phyloP scores from a whole-genome alignment of 2,329 filamentous ascomycete species.

The Phaeomoniella chlamydospora region DNA sequence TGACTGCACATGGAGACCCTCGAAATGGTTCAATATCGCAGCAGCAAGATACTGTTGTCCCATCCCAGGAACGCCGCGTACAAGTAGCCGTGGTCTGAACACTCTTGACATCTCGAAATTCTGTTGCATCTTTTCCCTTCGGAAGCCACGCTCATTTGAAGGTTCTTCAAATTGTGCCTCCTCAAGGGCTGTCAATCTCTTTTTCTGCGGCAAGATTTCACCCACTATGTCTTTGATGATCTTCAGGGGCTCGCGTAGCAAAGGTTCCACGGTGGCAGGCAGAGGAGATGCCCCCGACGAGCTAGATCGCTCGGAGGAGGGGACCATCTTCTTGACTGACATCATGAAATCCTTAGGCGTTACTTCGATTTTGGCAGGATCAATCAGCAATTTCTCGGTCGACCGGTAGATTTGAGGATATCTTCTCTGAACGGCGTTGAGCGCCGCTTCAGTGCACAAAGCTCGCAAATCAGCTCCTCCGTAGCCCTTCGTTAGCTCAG shows the following conservation, averaged over 20 bases:
- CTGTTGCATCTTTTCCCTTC: slow-evolving; percentile 59
- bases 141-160: slow-evolving; percentile 70
- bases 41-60: slow-evolving; percentile 80
- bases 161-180: slow-evolving; percentile 86
- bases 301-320: slow-evolving; percentile 82
- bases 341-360: slow-evolving; percentile 94
- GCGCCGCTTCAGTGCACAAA: slow-evolving; percentile 84
- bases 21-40: slow-evolving; percentile 77
- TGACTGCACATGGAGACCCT: slow-evolving; percentile 85
- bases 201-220: slow-evolving; percentile 66
- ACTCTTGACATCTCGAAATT: slow-evolving; percentile 80
- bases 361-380: slow-evolving; percentile 70
- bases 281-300: slow-evolving; percentile 72
- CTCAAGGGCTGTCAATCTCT: slow-evolving; percentile 76
- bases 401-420: slow-evolving; percentile 95
- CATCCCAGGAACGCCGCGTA: slow-evolving; percentile 76
- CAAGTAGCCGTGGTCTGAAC: slow-evolving; percentile 75
- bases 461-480: slow-evolving; percentile 90
- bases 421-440: slow-evolving; percentile 89
- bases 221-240: slow-evolving; percentile 58
- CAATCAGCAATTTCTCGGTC: slow-evolving; percentile 76
- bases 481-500: slow-evolving; percentile 81
- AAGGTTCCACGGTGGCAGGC: slow-evolving; percentile 63
- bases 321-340: slow-evolving; percentile 89
- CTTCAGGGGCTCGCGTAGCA: slow-evolving; percentile 59